A percentile compares a stretch with the other conserved stretches of the same genome.
phyloP scores from a whole-genome alignment of 768 basidiomycete species.

The Tylopilus plumbeoviolaceoides region DNA sequence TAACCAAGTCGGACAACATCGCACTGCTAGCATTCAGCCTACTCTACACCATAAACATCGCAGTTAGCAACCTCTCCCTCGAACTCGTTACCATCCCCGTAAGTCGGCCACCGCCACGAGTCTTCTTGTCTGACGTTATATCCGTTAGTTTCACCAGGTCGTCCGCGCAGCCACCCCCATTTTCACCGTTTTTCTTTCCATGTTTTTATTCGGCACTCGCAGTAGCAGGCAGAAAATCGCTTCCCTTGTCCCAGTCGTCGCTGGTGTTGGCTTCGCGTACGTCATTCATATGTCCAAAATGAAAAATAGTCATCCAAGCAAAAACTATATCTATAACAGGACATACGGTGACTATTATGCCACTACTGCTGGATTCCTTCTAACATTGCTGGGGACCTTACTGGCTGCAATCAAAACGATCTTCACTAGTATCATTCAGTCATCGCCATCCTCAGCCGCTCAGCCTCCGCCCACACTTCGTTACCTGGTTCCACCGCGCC shows the following conservation, averaged over 20 bases:
- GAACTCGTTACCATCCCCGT: constrained; percentile 88
- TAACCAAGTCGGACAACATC: constrained; percentile 48
- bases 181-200: constrained; percentile 81
- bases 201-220: constrained; percentile 57
- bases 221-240: constrained; percentile 61
- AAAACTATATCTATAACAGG: constrained; percentile 37
- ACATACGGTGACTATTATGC: constrained; percentile 97
- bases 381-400: constrained; percentile 87
- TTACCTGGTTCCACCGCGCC: constrained; percentile 30
- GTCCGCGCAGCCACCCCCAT: constrained; percentile 90
- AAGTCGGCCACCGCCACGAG: constrained; percentile 22
- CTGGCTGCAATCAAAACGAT: constrained; percentile 94
- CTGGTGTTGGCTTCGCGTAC: constrained; percentile 89
- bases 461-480: constrained; percentile 14
- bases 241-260: constrained; percentile 79
- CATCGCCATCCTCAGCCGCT: constrained; percentile 28
- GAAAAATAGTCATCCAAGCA: neutral
- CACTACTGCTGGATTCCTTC: constrained; percentile 75
- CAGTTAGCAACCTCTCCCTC: constrained; percentile 88
- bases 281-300: neutral
- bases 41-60: constrained; percentile 92
- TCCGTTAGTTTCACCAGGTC: constrained; percentile 90
- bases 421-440: constrained; percentile 77
- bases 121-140: neutral
- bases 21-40: constrained; percentile 79